These are phyloP conservation scores for Nidularia pulvinata DNA, from an alignment of 768 basidiomycete genomes.

Conservation along the genomic window DNA sequence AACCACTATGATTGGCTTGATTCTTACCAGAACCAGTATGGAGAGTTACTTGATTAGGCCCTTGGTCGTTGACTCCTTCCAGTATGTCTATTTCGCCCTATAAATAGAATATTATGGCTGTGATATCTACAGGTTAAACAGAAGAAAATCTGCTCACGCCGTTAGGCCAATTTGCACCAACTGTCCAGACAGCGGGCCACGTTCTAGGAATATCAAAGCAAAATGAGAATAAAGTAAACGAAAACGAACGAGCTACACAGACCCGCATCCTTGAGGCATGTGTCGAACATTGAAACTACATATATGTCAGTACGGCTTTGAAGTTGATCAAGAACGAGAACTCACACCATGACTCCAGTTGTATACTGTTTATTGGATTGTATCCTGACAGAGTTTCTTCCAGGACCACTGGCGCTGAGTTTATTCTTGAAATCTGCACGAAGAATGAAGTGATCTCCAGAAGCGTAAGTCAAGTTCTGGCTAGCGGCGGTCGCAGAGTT, in stretches of 20 bases:
- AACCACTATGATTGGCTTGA: not conserved
- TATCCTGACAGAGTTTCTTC: slow-evolving; percentile 60
- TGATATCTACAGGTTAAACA: not conserved
- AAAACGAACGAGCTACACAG: slow-evolving; percentile 12
- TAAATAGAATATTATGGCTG: not conserved
- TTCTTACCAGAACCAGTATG: slow-evolving; percentile 51
- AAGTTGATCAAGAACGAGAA: slow-evolving; percentile 5
- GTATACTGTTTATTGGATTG: slow-evolving; percentile 50
- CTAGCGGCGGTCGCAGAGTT: slow-evolving; percentile 44
- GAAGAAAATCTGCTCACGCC: slow-evolving; percentile 14
- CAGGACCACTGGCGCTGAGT: slow-evolving; percentile 45
- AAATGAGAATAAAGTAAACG: not conserved
- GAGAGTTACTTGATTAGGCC: slow-evolving; percentile 49
- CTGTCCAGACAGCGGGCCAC: slow-evolving; percentile 65
- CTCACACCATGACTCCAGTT: slow-evolving; percentile 54
- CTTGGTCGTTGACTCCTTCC: slow-evolving; percentile 58
- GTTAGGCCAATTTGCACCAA: slow-evolving; percentile 47
- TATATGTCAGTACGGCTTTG: slow-evolving; percentile 1
- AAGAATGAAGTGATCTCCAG: slow-evolving; percentile 50
- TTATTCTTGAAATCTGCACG: slow-evolving; percentile 52
- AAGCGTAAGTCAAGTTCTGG: slow-evolving; percentile 58
- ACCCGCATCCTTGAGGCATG: slow-evolving; percentile 65
- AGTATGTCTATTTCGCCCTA: slow-evolving; percentile 54
- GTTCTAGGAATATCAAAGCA: slow-evolving; percentile 15
- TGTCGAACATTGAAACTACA: slow-evolving; percentile 47